phyloP scores from a whole-genome alignment of 2,329 filamentous ascomycete genomes.

The Raffaelea arxii region DNA sequence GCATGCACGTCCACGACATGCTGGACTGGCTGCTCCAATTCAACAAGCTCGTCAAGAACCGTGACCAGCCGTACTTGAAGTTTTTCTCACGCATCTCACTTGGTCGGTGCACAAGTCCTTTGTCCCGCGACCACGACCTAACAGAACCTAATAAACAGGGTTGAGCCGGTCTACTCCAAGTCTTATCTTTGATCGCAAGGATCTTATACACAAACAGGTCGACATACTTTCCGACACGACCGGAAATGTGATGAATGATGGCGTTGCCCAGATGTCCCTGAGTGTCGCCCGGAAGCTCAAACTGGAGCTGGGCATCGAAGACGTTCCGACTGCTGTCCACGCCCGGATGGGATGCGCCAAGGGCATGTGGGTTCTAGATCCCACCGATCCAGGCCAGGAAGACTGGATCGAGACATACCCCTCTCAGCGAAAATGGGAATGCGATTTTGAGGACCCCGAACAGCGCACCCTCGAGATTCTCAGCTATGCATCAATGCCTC shows the following conservation, averaged over 20 bases:
- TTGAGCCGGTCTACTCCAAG: constrained; percentile 41
- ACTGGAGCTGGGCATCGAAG: constrained; percentile 35
- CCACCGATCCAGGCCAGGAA: constrained; percentile 29
- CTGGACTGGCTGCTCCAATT: constrained; percentile 42
- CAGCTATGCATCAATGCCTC: constrained; percentile 33
- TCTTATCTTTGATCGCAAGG: constrained; percentile 30
- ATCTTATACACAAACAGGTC: constrained; percentile 30
- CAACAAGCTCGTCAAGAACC: constrained; percentile 27
- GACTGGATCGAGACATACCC: constrained; percentile 58
- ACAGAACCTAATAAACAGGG: constrained; percentile 30
- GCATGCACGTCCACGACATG: constrained; percentile 29
- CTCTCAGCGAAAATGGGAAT: constrained; percentile 61
- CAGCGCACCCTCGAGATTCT: constrained; percentile 59
- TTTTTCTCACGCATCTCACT: constrained; percentile 48
- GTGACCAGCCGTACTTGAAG: constrained; percentile 39
- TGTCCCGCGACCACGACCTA: constrained; percentile 28
- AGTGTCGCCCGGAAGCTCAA: constrained; percentile 46
- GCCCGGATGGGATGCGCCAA: constrained; percentile 64
- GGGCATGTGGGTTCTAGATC: constrained; percentile 62
- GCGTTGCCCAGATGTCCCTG: constrained; percentile 56
- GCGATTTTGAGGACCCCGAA: constrained; percentile 33
- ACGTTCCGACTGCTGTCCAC: constrained; percentile 57
- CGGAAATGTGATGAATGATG: constrained; percentile 51
- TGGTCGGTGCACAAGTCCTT: constrained; percentile 25
- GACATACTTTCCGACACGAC: constrained; percentile 29